Evolutionary conservation across 371 early-diverging fungal species (phyloP).

Genomic region (Coemansia sp.): DNA sequence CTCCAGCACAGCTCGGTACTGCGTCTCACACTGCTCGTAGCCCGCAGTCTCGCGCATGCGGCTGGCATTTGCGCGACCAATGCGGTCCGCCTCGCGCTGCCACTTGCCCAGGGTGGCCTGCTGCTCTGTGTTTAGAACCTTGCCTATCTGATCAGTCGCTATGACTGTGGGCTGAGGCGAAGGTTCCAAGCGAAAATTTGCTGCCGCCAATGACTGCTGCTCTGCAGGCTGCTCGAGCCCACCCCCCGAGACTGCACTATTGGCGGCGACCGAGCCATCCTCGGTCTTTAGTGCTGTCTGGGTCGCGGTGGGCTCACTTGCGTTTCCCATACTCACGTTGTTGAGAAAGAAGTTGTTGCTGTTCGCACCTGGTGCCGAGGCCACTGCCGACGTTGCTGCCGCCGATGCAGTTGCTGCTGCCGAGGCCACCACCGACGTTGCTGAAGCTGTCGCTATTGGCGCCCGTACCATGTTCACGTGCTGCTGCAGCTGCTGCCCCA

Average conservation of each 20-base stretch:
- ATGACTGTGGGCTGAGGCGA: slow-evolving; percentile 43
- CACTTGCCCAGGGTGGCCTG: slow-evolving; percentile 28
- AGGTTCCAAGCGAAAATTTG: slow-evolving; percentile 47
- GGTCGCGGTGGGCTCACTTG: slow-evolving; percentile 38
- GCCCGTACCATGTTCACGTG: neutral
- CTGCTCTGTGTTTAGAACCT: slow-evolving; percentile 31
- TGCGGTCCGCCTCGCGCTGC: slow-evolving; percentile 23
- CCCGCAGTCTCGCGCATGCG: slow-evolving; percentile 24
- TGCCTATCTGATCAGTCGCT: slow-evolving; percentile 28
- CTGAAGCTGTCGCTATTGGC: slow-evolving; percentile 14
- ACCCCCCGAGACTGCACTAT: slow-evolving; percentile 30
- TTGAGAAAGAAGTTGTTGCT: slow-evolving; percentile 21
- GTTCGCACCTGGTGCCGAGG: slow-evolving; percentile 1
- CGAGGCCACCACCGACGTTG: slow-evolving; percentile 5
- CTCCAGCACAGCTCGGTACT: slow-evolving; percentile 31
- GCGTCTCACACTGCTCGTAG: slow-evolving; percentile 36
- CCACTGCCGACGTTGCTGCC: slow-evolving; percentile 9
- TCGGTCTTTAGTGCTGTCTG: slow-evolving; percentile 26
- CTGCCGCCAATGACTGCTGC: slow-evolving; percentile 6
- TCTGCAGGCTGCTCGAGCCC: slow-evolving; percentile 22
- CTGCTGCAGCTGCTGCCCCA: slow-evolving; percentile 6
- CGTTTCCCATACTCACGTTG: slow-evolving; percentile 41
- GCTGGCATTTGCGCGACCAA: slow-evolving; percentile 33
- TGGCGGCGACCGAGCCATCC: slow-evolving; percentile 7
- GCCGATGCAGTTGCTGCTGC: slow-evolving; percentile 10